phyloP scores from a whole-genome alignment of 441 rosid genomes.

The Hypseocharis bilobata region DNA sequence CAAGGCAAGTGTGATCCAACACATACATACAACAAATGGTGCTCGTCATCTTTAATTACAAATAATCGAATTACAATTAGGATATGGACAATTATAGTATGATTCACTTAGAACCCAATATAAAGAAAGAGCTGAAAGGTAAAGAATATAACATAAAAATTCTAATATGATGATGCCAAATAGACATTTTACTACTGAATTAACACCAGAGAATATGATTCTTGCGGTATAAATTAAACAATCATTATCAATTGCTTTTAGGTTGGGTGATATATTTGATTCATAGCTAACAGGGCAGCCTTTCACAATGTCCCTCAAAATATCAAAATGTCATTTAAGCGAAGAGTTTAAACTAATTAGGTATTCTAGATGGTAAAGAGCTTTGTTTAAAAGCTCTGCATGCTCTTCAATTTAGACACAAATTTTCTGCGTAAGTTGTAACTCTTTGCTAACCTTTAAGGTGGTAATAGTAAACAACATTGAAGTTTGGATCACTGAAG shows the following conservation, averaged over 20 bases:
- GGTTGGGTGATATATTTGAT: background rate
- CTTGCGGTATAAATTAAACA: background rate
- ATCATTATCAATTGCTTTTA: background rate
- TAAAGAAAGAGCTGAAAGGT: background rate
- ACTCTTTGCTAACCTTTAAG: background rate
- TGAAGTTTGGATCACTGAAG: background rate
- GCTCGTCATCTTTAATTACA: background rate
- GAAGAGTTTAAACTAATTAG: background rate
- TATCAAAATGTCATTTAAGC: background rate
- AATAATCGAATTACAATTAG: background rate
- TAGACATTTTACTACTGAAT: background rate
- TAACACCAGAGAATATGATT: background rate
- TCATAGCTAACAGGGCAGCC: background rate
- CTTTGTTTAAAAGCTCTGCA: background rate
- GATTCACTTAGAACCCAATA: background rate
- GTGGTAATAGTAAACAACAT: background rate
- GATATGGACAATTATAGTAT: too few relatives aligned
- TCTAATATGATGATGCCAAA: background rate
- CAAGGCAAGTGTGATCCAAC: background rate
- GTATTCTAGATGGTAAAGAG: background rate
- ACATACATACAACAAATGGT: background rate
- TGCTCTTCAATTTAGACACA: background rate
- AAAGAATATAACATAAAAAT: too few relatives aligned
- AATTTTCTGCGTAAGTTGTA: background rate
- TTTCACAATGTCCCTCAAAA: background rate